Base-by-base conservation (phyloP, 1,284 basidiomycete species). In the Boletus semigastroideus region DNA sequence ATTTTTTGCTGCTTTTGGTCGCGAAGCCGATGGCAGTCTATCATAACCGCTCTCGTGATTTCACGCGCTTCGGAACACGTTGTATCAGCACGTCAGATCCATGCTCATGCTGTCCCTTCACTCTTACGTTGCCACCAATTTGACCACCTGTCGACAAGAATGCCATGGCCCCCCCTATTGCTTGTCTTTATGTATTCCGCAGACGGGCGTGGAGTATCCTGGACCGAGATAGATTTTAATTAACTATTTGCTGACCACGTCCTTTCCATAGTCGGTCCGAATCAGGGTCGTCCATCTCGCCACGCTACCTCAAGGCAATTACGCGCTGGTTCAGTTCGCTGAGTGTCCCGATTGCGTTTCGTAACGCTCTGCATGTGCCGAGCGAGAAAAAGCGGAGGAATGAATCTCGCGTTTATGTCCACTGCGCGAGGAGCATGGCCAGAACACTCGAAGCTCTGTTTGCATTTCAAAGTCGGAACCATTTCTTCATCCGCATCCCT, bases 241-340 rank as follows among this genome's bases (percentile, higher is more conserved):
- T 66, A 65, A 52, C 67, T 63, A 48, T 56, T 25, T 51, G 58
- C 54, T 60, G 63, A 64, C 61, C 52, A 55, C 47, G 39, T 50
- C 33, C 59, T 49, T 55, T 54, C 64, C 46, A 63, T 61, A 57
- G 49, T 56, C 39, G 53, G 62, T 49, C 46, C 48, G 47, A 28
- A 46, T 58, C 62, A 71, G 69, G 65, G 65, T 67, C 66, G 51
- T 25, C 25, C 25, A 25, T 25, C 25, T 25, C 25, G 25, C 25
- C 65, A 66, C 56, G 56, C 58, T 34, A 54, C 65, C 65, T 62
- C 69, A 62, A 71, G 65, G 69, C 69, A 63, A 60, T 58, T 70
- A 71, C 60, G 65, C 69, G 64, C 65, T 69, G 64, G 67, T 36
- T 69, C 65, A 63, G 52, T 69, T 67, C 69, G 65, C 69, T 70